Base-by-base conservation (phyloP, 768 basidiomycete genomes). In the Lentinula boryana region DNA sequence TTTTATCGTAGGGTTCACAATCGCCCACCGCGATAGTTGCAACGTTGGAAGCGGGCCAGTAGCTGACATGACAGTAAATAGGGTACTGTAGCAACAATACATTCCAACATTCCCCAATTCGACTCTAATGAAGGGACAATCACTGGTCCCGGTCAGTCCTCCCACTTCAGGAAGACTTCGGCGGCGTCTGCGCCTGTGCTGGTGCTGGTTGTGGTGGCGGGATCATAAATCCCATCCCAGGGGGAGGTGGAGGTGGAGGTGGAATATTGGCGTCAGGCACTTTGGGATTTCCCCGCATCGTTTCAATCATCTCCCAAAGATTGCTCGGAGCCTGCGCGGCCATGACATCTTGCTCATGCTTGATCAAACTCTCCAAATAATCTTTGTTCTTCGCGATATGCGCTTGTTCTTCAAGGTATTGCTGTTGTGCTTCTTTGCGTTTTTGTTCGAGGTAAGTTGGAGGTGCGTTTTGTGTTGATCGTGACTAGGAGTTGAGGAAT, bases 401-500 rank as follows among this genome's bases (percentile, higher is more conserved):
- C 61, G 79, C 78, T 69, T 79, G 80, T 63, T 83, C 83, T 38
- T 80, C 76, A 51, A 64, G 63, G 61, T 82, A 84, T 60, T 79
- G 77, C 46, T 71, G 61, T 65, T 83, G 83, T 1, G 83, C 82
- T 62, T 84, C 81, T 38, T 69, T 66, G 6, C 82, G 79, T 61
- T 82, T 83, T 64, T 74, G 76, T 63, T 84, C 83, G 21, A 84
- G 76, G 63, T 83, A 83, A 3, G 82, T 83, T 1, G 74, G 76
- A 0, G 83, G 81, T 13, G 77, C 69, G 10, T 69, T 35, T 70
- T 58, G 18, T 60, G 62, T 36, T 68, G 52, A 54, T 27, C 53
- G 48, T 55, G 68, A 44, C 70, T 64, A 54, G 15, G 13, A 43
- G 4, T 4, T 4, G 36, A 46, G 32, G 46, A 51, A 40, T 18